These are phyloP conservation scores for Pseudogymnoascus sp. DNA, from an alignment of 2,329 filamentous ascomycete species.

Conservation along the genomic window DNA sequence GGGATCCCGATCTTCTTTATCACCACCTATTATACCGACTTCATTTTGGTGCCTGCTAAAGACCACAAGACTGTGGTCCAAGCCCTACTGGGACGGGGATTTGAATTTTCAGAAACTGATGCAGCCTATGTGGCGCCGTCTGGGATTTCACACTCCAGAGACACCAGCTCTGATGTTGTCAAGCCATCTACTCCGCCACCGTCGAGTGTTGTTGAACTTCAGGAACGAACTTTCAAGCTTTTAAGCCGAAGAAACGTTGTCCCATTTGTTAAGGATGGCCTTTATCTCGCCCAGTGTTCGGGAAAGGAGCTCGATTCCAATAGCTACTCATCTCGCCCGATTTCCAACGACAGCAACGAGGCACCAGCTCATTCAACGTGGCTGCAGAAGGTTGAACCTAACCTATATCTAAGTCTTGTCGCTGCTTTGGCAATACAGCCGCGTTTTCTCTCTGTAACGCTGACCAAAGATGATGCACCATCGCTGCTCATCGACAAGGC, in stretches of 20 bases:
- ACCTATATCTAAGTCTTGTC: constrained; percentile 55
- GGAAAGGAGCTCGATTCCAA: constrained; percentile 38
- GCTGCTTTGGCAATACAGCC: constrained; percentile 54
- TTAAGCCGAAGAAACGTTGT: constrained; percentile 69
- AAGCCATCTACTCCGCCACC: constrained; percentile 66
- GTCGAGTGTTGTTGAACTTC: constrained; percentile 68
- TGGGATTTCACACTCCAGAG: constrained; percentile 24
- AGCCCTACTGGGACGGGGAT: constrained; percentile 70
- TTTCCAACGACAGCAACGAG: constrained; percentile 29
- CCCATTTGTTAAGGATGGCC: constrained; percentile 58
- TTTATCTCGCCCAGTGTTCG: constrained; percentile 76
- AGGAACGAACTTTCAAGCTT: constrained; percentile 73
- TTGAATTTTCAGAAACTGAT: constrained; percentile 69
- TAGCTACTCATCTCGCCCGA: constrained; percentile 30
- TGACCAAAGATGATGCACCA: constrained; percentile 65
- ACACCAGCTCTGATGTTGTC: constrained; percentile 32
- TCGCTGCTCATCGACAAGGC: constrained; percentile 64
- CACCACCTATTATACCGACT: constrained; percentile 96
- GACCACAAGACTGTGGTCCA: constrained; percentile 66
- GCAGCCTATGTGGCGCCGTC: constrained; percentile 55
- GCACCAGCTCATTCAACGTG: constrained; percentile 33
- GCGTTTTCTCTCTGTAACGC: constrained; percentile 64
- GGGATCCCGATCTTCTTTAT: constrained; percentile 98
- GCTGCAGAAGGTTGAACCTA: constrained; percentile 54
- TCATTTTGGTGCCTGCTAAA: constrained; percentile 79